phyloP scores from a whole-genome alignment of 306 rosid species.

The Pyrus betulifolia region DNA sequence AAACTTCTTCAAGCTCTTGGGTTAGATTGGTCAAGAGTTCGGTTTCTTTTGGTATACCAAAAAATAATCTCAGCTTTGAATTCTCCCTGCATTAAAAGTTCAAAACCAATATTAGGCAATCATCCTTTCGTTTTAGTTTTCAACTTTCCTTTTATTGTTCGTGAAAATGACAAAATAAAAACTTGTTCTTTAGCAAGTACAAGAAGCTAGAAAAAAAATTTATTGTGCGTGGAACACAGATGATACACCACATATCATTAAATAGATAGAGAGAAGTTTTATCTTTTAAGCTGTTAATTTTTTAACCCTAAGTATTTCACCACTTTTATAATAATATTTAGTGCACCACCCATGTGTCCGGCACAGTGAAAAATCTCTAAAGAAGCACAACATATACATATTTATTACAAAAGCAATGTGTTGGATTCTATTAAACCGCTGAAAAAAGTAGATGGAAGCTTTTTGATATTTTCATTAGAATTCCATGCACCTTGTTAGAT shows the following conservation, averaged over 20 bases:
- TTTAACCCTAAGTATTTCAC: too few relatives aligned
- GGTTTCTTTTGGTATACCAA: too few relatives aligned
- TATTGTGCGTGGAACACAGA: fast-evolving
- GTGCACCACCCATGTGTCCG: too few relatives aligned
- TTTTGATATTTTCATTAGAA: not conserved
- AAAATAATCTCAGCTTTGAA: not conserved
- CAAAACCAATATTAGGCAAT: not conserved
- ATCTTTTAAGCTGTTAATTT: too few relatives aligned
- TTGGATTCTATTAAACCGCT: not conserved
- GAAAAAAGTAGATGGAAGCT: not conserved
- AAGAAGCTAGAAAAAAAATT: not conserved
- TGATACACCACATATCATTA: too few relatives aligned
- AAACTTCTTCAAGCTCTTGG: not conserved
- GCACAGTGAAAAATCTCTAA: too few relatives aligned
- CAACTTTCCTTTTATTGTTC: too few relatives aligned
- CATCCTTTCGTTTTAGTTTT: too few relatives aligned
- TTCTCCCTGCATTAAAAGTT: not conserved
- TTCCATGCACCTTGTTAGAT: not conserved
- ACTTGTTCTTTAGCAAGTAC: not conserved
- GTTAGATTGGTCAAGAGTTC: not conserved
- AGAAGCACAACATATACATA: not conserved
- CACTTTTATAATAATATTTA: too few relatives aligned
- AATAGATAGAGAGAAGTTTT: too few relatives aligned
- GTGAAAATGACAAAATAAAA: too few relatives aligned
- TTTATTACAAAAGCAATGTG: not conserved